These are phyloP conservation scores for Strobilomyces dryophilus DNA, from an alignment of 768 basidiomycete genomes.

Conservation along the genomic window DNA sequence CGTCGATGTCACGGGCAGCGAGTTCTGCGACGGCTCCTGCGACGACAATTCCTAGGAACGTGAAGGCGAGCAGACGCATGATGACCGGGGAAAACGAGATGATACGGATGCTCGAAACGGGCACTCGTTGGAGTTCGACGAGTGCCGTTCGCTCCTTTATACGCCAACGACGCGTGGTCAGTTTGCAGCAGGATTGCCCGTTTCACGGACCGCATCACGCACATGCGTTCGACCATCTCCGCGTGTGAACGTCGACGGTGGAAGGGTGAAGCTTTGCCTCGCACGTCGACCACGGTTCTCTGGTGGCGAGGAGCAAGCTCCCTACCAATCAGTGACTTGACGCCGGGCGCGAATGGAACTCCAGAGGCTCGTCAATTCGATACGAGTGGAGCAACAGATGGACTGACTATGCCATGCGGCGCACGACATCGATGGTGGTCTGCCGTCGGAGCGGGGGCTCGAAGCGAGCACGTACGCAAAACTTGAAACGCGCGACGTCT, in stretches of 20 bases:
- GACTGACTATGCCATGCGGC: not conserved
- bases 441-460: not conserved
- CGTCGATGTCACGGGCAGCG: not conserved
- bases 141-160: not conserved
- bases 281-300: not conserved
- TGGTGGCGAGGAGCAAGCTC: not conserved
- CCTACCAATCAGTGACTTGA: not conserved
- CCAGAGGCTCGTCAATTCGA: not conserved
- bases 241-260: not conserved
- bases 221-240: not conserved
- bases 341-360: not conserved
- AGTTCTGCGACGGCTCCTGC: not conserved
- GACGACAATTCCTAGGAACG: not conserved
- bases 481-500: not conserved
- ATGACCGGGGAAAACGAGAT: not conserved
- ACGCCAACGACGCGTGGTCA: not conserved
- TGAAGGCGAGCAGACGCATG: conserved; percentile 6
- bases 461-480: not conserved
- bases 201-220: not conserved
- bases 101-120: not conserved
- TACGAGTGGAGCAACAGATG: not conserved
- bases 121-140: not conserved
- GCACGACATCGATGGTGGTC: not conserved
- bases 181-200: not conserved
- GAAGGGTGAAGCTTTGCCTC: not conserved